Base-by-base conservation (phyloP, 306 rosid species). In the Fragaria ananassa region DNA sequence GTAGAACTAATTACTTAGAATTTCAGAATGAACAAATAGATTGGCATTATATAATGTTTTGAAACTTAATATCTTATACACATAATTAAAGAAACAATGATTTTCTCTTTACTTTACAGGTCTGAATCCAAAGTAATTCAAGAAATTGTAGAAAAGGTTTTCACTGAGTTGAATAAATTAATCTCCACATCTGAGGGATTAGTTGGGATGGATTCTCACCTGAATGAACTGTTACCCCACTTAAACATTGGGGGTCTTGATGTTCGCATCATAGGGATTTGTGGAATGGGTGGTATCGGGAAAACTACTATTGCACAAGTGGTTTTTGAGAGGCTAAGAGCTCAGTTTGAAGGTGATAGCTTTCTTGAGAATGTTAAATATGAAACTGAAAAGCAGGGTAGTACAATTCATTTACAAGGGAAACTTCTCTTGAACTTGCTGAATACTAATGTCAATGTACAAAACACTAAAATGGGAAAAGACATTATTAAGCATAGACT, bases 211-310 rank as follows among this genome's bases (percentile, higher is more conserved):
- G 31, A 29, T 2, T 29, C 31, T 29, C 31, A 29, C 31, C 31
- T 60, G 65, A 29, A 60, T 25, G 8, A 60, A 60, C 0, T 60
- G 39, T 19, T 60, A 12, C 27, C 65, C 0, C 12, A 25, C 65
- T 27, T 60, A 12, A 39, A 60, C 65, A 11, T 25, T 11, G 39
- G 18, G 2, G 5, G 7, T 12, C 8, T 19, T 45, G 75, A 58
- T 58, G 81, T 54, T 47, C 75, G 51, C 0, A 44, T 69, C 8
- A 27, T 78, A 12, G 81, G 76, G 4, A 46, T 78, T 15, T 60
- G 44, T 23, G 81, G 81, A 4, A 58, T 45, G 63, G 70, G 13
- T 63, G 81, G 81, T 18, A 70, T 78, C 3, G 81, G 67, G 6
- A 61, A 61, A 21, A 61, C 67, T 5, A 61, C 67, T 61, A 1